These are phyloP conservation scores for Pichia nanzhaoensis DNA, from an alignment of 805 yeast species.

Conservation along the genomic window DNA sequence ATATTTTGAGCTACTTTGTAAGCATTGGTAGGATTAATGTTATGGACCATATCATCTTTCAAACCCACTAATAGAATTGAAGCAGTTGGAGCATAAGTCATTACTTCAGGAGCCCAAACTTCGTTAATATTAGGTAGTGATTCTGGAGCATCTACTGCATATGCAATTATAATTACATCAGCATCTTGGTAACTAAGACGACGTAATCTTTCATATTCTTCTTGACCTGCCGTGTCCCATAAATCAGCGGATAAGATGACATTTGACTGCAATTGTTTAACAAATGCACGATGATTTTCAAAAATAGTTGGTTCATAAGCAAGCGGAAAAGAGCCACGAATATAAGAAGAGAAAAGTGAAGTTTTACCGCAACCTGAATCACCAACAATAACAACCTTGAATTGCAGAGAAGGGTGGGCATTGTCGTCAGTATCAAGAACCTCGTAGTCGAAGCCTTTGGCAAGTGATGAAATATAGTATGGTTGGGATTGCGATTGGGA, in stretches of 20 bases:
- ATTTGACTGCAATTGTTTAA: slow-evolving; percentile 89
- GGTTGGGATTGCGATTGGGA: too few relatives aligned
- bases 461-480: slow-evolving; percentile 17
- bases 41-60: slow-evolving; percentile 57
- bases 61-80: slow-evolving; percentile 81
- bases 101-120: slow-evolving; percentile 83
- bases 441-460: slow-evolving; percentile 20
- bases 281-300: slow-evolving; percentile 86
- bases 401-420: slow-evolving; percentile 22
- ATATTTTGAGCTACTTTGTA: slow-evolving; percentile 33
- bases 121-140: slow-evolving; percentile 70
- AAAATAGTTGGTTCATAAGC: slow-evolving; percentile 98
- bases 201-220: slow-evolving; percentile 82
- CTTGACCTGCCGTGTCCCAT: slow-evolving; percentile 96
- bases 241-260: slow-evolving; percentile 77
- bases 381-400: slow-evolving; percentile 79
- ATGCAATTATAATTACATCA: slow-evolving; percentile 69
- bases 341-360: slow-evolving; percentile 88
- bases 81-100: slow-evolving; percentile 72
- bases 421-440: slow-evolving; percentile 29
- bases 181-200: slow-evolving; percentile 84
- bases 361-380: slow-evolving; percentile 99
- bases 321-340: slow-evolving; percentile 92
- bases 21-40: slow-evolving; percentile 23
- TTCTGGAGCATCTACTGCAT: slow-evolving; percentile 54